phyloP scores from a whole-genome alignment of 1,139 yeast genomes.

The Suhomyces panamericanus region DNA sequence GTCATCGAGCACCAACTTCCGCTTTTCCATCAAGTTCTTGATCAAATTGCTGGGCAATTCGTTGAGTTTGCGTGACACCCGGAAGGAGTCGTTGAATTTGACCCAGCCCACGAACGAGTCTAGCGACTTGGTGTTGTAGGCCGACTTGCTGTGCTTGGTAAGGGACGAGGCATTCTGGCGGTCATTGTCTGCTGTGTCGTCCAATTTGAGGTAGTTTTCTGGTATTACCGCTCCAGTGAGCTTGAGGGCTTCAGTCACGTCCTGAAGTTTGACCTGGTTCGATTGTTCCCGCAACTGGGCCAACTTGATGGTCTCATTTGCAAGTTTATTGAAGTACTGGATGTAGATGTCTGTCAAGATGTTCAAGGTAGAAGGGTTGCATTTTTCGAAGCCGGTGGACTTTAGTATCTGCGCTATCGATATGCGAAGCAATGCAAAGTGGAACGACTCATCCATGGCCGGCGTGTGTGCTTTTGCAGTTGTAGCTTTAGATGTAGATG shows the following conservation, averaged over 20 bases:
- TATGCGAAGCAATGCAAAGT: slow-evolving; percentile 25
- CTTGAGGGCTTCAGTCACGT: slow-evolving; percentile 23
- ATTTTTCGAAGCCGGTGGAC: slow-evolving; percentile 29
- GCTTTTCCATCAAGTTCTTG: slow-evolving; percentile 40
- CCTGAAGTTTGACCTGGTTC: slow-evolving; percentile 19
- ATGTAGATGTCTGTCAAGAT: slow-evolving; percentile 26
- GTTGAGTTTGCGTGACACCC: slow-evolving; percentile 29
- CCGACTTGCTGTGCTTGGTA: slow-evolving; percentile 17
- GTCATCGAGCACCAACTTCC: slow-evolving; percentile 30
- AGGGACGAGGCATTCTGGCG: slow-evolving; percentile 16
- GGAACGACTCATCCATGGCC: slow-evolving; percentile 25
- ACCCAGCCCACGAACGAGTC: slow-evolving; percentile 42
- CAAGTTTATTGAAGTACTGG: slow-evolving; percentile 19
- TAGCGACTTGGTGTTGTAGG: slow-evolving; percentile 41
- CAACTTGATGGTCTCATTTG: slow-evolving; percentile 17
- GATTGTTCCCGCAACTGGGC: slow-evolving; percentile 20
- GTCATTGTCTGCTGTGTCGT: slow-evolving; percentile 18
- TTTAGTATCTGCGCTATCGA: slow-evolving; percentile 28
- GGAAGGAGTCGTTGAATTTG: slow-evolving; percentile 29
- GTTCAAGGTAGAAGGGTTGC: slow-evolving; percentile 26
- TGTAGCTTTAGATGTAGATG: neutral
- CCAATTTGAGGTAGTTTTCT: slow-evolving; percentile 17
- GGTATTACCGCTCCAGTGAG: slow-evolving; percentile 22
- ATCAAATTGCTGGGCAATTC: slow-evolving; percentile 35
- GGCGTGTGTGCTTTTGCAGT: neutral